Conservation (phyloP, 164 flowering plant genomes). For the Stephania yunnanensis region DNA sequence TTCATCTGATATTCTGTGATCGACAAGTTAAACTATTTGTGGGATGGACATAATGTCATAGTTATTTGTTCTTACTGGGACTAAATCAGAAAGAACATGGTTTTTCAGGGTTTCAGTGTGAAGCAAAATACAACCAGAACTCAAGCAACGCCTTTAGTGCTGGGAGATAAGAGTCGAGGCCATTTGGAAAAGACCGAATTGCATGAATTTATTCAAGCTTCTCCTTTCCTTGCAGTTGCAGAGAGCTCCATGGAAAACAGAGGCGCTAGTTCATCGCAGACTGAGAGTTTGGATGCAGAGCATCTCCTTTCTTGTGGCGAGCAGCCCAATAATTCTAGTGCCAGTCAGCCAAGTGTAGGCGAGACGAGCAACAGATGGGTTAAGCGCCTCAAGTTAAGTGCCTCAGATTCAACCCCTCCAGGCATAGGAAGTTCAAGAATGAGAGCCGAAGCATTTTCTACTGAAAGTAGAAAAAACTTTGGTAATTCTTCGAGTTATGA, state of each 20-base stretch:
- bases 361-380: constrained; percentile 56
- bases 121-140: constrained; percentile 3
- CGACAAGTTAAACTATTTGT: not conserved
- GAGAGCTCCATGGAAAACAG: constrained; percentile 20
- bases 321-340: constrained; percentile 22
- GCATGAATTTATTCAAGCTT: constrained; percentile 41
- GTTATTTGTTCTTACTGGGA: not conserved
- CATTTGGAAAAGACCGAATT: constrained; percentile 13
- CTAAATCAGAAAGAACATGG: constrained; percentile 5
- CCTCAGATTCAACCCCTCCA: constrained; percentile 31
- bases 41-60: not conserved
- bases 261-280: constrained; percentile 49
- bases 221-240: constrained; percentile 21
- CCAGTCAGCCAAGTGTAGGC: constrained; percentile 14
- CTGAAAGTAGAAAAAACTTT: constrained; percentile 31
- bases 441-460: constrained; percentile 32
- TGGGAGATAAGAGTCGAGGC: constrained; percentile 19
- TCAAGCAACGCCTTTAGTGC: constrained; percentile 18
- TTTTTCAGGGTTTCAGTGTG: constrained; percentile 27
- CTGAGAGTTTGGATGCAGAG: constrained; percentile 61
- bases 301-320: constrained; percentile 34
- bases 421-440: constrained; percentile 39
- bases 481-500: constrained; percentile 26
- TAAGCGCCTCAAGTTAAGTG: constrained; percentile 59
- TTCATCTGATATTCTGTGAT: not conserved